Base-by-base conservation (phyloP, 495 filamentous ascomycete genomes). In the Friedmanniomyces endolithicus region DNA sequence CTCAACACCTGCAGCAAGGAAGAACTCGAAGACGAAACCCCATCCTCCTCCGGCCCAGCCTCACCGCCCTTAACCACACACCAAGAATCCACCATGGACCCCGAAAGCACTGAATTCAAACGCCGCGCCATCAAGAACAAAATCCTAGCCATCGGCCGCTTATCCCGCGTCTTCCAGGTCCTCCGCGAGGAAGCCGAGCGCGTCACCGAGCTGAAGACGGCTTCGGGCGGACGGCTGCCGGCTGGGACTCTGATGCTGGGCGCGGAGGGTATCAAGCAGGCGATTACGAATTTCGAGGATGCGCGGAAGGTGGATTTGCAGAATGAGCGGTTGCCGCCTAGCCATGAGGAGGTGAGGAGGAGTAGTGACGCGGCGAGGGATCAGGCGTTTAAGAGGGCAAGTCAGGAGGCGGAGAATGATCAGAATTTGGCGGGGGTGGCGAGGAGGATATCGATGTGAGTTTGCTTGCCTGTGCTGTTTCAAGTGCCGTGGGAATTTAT, bases 101-200 rank as follows among this genome's bases (percentile, higher is more conserved):
- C 80, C 1, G 87, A 97, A 23, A 86, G 84, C 48, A 86, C 80
- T 60, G 92, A 97, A 64, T 87, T 82, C 76, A 96, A 95, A 76
- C 77, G 90, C 57, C 82, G 90, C 11, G 90, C 90, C 1, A 94
- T 98, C 76, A 96, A 96, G 75, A 97, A 98, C 79, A 98, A 98
- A 74, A 96, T 98, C 65, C 76, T 98, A 55, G 92, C 92, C 52
- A 98, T 98, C 69, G 92, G 92, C 23, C 87, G 92, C 57, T 74
- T 98, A 35, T 97, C 94, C 37, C 87, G 92, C 65, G 94, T 98
- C 54, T 98, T 98, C 84, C 90, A 98, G 68, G 92, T 98, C 24
- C 73, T 98, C 58, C 87, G 92, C 63, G 92, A 98, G 68, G 94
- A 98, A 68, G 95, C 90, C 2, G 92, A 98, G 73, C 78, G 86